A percentile compares a stretch with the other conserved stretches of the same genome.
Conservation (phyloP, 2,329 filamentous ascomycete species). For the Knufia petricola region DNA sequence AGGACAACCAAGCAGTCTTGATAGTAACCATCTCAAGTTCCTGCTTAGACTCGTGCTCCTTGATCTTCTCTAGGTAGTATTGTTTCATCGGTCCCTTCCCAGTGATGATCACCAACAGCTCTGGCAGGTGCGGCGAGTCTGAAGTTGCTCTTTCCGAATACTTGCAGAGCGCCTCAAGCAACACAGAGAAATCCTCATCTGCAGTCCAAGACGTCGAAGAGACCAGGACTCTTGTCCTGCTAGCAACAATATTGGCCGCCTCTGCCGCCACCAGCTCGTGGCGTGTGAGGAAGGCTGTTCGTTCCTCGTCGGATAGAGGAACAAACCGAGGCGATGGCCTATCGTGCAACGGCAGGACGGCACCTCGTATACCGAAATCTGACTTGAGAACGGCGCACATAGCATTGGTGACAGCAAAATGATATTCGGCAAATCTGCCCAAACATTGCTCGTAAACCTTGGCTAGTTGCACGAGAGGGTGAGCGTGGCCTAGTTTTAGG, state of each 20-base stretch:
- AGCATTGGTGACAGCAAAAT: conserved; percentile 80
- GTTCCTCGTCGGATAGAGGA: conserved; percentile 48
- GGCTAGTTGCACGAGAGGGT: conserved; percentile 70
- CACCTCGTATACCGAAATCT: conserved; percentile 56
- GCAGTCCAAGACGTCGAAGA: conserved; percentile 96
- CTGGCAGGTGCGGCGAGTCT: conserved; percentile 44
- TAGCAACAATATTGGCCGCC: conserved; percentile 49
- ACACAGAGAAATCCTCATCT: conserved; percentile 85
- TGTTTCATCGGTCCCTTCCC: conserved; percentile 82
- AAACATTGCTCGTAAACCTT: conserved; percentile 67
- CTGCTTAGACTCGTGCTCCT: conserved; percentile 48
- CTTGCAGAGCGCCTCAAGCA: conserved; percentile 68
- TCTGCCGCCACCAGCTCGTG: conserved; percentile 56
- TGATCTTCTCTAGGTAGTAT: conserved; percentile 56
- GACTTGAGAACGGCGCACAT: conserved; percentile 67
- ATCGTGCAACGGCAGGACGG: conserved; percentile 70
- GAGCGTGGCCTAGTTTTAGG: conserved; percentile 50
- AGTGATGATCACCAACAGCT: conserved; percentile 81
- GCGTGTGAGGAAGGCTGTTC: conserved; percentile 51
- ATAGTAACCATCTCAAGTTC: conserved; percentile 63
- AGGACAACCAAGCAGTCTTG: conserved; percentile 73
- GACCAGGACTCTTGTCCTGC: conserved; percentile 61
- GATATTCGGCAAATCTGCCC: conserved; percentile 57
- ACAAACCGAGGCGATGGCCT: conserved; percentile 75
- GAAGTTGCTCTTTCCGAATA: conserved; percentile 53